These are phyloP conservation scores for Tephrocybe sp. DNA, from an alignment of 768 basidiomycete genomes.

Conservation along the genomic window DNA sequence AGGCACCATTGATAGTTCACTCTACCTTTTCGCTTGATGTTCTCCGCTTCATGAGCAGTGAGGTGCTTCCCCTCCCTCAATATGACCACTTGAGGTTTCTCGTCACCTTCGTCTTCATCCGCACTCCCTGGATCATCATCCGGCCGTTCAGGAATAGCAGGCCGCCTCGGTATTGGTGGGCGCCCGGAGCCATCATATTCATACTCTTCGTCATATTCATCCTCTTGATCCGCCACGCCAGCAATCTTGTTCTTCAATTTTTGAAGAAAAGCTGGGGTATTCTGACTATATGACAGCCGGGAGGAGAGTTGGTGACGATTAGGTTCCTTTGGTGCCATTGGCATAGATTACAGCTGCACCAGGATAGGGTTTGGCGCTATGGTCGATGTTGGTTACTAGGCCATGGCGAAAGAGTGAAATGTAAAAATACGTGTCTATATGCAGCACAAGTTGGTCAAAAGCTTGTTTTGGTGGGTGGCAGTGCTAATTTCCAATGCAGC, in stretches of 20 bases:
- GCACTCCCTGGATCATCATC: conserved; percentile 70
- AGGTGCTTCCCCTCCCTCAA: conserved; percentile 88
- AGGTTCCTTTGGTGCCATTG: conserved; percentile 60
- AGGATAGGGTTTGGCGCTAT: neutral
- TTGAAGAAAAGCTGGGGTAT: conserved; percentile 63
- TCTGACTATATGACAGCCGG: conserved; percentile 60
- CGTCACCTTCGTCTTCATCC: conserved; percentile 71
- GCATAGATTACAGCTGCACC: neutral
- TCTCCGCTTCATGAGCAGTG: conserved; percentile 73
- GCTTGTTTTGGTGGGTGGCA: neutral
- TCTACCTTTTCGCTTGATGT: conserved; percentile 70
- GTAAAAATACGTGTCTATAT: neutral
- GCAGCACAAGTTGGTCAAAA: neutral
- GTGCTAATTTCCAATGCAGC: neutral
- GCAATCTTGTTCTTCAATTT: conserved; percentile 64
- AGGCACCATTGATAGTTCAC: neutral
- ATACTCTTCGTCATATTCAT: conserved; percentile 49
- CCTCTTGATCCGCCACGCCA: conserved; percentile 47
- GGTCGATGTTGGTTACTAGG: neutral
- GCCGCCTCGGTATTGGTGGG: conserved; percentile 73
- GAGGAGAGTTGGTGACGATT: conserved; percentile 73
- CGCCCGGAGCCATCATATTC: conserved; percentile 70
- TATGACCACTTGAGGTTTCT: conserved; percentile 88
- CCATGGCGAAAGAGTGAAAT: neutral
- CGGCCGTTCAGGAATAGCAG: conserved; percentile 69